Base-by-base conservation (phyloP, 176 grass and related monocot species). In the maize (Zea mays) region DNA sequence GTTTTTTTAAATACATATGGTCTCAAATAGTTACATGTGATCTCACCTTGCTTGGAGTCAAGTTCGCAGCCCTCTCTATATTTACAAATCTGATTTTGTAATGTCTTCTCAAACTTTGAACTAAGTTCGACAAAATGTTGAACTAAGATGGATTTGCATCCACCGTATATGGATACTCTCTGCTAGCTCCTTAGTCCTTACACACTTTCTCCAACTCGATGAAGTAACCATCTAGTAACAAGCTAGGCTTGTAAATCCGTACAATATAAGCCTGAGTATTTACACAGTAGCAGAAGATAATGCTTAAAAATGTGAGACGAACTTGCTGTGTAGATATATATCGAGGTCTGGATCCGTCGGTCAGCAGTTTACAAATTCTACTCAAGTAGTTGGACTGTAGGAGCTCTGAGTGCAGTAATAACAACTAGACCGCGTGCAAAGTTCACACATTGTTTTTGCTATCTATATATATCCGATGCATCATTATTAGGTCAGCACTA, bases 1-100 rank as follows among this genome's bases (percentile, higher is more conserved):
- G 5, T n/a, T 55, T n/a, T n/a, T 55, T 55, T 16, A 55, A 55
- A 20, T 57, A 62, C 56, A 88, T 70, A 63, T 64, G 78, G 80
- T 73, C 58, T 85, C 10, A 27, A 27, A 27, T 27, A 27, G 27
- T 27, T 27, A 27, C 27, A 27, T 27, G 27, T 27, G 27, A 27
- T 27, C 27, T 27, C 27, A 20, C 17, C 52, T 20, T 57, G 17
- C 13, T 20, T 55, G 52, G 2, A 17, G 17, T 19, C 42, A 43
- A 43, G 42, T 43, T 43, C 42, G 42, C 7, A 16, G 5, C 6
- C n/a, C 52, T 16, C 15, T 15, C 13, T 54, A 7, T 17, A 54
- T 54, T 52, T 54, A 54, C 17, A 27, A 54, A n/a, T 6, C 19
- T n/a, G 51, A n/a, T 36, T 72, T 60, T 16, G 62, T 11, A 7